These are phyloP conservation scores for Penicillium diatomitis DNA, from an alignment of 495 filamentous ascomycete species.

Conservation along the genomic window DNA sequence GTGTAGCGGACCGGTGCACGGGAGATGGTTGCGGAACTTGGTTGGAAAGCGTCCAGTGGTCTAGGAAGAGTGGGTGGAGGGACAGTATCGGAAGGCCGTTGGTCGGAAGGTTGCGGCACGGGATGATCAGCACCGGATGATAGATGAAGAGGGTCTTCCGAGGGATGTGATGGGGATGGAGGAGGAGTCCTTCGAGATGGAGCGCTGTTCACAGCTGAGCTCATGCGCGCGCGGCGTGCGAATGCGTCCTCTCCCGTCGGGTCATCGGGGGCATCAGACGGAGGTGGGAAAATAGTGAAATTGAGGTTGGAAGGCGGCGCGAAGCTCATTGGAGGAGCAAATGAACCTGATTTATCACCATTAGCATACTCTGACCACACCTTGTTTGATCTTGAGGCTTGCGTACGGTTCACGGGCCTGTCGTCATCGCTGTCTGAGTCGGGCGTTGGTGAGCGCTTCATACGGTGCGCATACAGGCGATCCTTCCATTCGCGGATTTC, in stretches of 20 bases:
- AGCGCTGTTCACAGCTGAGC: conserved; percentile 9
- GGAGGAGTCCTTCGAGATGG: conserved; percentile 7
- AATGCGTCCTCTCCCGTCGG: conserved; percentile 65
- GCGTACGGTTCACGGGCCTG: conserved; percentile 44
- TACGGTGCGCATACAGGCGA: conserved; percentile 67
- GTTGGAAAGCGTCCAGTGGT: conserved; percentile 30
- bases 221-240: conserved; percentile 50
- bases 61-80: conserved; percentile 27
- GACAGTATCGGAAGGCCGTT: conserved; percentile 20
- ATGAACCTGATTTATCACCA: conserved; percentile 42
- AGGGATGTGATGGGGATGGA: conserved; percentile 22
- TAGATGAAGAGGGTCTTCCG: conserved; percentile 31
- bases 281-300: conserved; percentile 24
- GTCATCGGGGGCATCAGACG: conserved; percentile 40
- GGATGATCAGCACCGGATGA: not conserved
- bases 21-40: conserved; percentile 56
- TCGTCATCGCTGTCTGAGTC: conserved; percentile 52
- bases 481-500: conserved; percentile 87
- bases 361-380: not conserved
- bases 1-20: conserved; percentile 81
- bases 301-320: conserved; percentile 57
- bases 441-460: conserved; percentile 40
- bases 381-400: not conserved
- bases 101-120: conserved; percentile 34
- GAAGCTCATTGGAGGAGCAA: conserved; percentile 65